A percentile compares a stretch with the other conserved stretches of the same genome.
phyloP scores from a whole-genome alignment of 371 early-diverging fungal genomes.

The Saksenaea vasiformis region DNA sequence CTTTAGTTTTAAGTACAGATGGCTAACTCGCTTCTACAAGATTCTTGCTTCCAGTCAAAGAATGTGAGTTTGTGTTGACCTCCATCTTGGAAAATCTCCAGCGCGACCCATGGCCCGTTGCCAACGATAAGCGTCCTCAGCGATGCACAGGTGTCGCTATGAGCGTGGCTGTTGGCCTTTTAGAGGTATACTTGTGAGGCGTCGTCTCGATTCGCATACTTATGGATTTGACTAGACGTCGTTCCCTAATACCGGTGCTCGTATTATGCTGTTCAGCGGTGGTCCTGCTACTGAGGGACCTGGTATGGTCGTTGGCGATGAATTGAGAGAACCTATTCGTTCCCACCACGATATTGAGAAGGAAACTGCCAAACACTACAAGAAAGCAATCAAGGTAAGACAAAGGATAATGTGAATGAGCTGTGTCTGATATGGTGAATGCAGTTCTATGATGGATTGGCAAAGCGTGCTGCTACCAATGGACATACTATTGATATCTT shows the following conservation, averaged over 20 bases:
- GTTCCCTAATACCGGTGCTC: conserved; percentile 93
- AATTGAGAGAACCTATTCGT: conserved; percentile 94
- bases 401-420: neutral
- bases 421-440: neutral
- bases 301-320: conserved; percentile 93
- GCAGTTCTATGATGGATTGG: conserved; percentile 92
- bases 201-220: neutral
- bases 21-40: conserved; percentile 19
- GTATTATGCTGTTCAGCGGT: conserved; percentile 97
- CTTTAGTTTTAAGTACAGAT: conserved; percentile 6
- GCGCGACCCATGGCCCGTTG: conserved; percentile 99
- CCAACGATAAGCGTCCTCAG: conserved; percentile 90
- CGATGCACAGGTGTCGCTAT: conserved; percentile 99
- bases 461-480: conserved; percentile 80
- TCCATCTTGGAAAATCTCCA: conserved; percentile 95
- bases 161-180: conserved; percentile 92
- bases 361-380: conserved; percentile 90
- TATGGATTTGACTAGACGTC: conserved; percentile 56
- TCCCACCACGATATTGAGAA: conserved; percentile 98
- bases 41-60: conserved; percentile 90
- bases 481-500: conserved; percentile 57
- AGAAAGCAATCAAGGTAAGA: conserved; percentile 83
- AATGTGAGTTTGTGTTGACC: conserved; percentile 95
- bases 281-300: conserved; percentile 99
- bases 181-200: conserved; percentile 65